Evolutionary conservation across 192 early-diverging fungal species (phyloP).

Genomic region (Kickxella alabastrina): DNA sequence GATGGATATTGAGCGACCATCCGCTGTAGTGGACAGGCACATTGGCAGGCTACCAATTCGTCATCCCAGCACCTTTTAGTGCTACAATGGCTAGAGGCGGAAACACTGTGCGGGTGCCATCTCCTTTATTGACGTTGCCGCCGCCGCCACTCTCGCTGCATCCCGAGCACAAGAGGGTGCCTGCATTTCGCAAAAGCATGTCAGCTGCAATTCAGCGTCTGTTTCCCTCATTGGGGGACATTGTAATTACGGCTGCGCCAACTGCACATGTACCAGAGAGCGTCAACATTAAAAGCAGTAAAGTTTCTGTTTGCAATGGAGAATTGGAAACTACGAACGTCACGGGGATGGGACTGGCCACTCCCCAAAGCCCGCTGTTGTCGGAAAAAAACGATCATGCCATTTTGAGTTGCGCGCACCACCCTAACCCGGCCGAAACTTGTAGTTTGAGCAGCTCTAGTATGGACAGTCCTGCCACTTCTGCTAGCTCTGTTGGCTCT

Average conservation of each 20-base stretch:
- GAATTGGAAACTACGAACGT: not conserved
- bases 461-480: too few relatives aligned
- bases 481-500: too few relatives aligned
- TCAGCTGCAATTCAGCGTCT: slow-evolving; percentile 30
- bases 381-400: not conserved
- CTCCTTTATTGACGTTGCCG: not conserved
- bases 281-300: too few relatives aligned
- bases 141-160: slow-evolving; percentile 1
- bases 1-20: slow-evolving; percentile 20
- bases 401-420: not conserved
- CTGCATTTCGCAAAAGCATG: slow-evolving; percentile 13
- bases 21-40: not conserved
- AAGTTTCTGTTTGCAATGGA: too few relatives aligned
- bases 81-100: too few relatives aligned
- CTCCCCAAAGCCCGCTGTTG: not conserved
- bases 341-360: not conserved
- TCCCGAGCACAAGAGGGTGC: not conserved
- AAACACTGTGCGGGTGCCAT: too few relatives aligned
- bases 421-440: not conserved
- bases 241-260: slow-evolving; percentile 4
- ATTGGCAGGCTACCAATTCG: too few relatives aligned
- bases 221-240: slow-evolving; percentile 31
- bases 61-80: too few relatives aligned
- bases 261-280: not conserved
- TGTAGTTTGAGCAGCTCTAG: not conserved